Evolutionary conservation across 2,329 filamentous ascomycete species (phyloP), one percentile per base, ranked within the genome.

Genomic region (Stromatinia cepivora): DNA sequence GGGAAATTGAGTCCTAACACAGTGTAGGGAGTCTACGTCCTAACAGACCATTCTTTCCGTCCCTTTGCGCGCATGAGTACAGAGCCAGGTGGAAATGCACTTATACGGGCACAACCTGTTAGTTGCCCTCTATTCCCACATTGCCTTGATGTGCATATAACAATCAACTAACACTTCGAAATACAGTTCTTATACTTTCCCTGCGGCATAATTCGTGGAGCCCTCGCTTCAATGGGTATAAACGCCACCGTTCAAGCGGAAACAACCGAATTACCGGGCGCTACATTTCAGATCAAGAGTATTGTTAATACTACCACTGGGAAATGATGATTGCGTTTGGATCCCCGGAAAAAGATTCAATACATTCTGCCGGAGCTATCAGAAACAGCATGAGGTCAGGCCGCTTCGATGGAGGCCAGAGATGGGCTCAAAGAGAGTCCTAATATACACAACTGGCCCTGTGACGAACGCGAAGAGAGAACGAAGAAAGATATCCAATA

Each of bases 241-340:
- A 90, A 90, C 75, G 94, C 94, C 13, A 96, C 90, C 1, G 94
- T 99, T 1, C 92, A 97, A 75, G 95, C 93, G 6, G 95, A 97
- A 81, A 92, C 91, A 67, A 90, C 85, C 69, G 94, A 97, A 79
- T 84, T 99, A 67, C 95, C 95, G 0, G 87, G 87, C 8, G 95
- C 94, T 48, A 92, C 94, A 0, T 99, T 99, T 79, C 95, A 99
- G 82, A 97, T 99, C 79, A 96, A 96, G 82, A 95, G 92, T 52
- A 83, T 90, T 65, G 85, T 88, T 36, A 80, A 61, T 50, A 57
- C 34, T n/a, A 68, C 46, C 10, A 46, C 46, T 4, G 58, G 57
- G 10, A 68, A 68, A 68, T 64, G 25, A 52, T 68, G 28, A 46
- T 45, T 34, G 10, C 25, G 28, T n/a, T 39, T 28, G 31, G 46